These are phyloP conservation scores for Metroxylon sagu DNA, from an alignment of 176 grass and related monocot species.

Conservation along the genomic window DNA sequence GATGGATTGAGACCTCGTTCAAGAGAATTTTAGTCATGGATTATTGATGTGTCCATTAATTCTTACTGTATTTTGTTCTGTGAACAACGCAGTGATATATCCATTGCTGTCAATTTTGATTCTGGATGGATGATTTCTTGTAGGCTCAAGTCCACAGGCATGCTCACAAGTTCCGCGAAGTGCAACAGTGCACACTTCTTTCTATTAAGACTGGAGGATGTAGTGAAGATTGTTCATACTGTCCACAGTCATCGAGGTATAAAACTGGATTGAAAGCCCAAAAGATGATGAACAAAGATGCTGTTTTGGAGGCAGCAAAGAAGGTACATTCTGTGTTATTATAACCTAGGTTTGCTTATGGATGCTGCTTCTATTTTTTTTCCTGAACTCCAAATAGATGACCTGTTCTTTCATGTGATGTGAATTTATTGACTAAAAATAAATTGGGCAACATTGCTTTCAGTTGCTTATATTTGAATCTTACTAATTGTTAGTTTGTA, in stretches of 20 bases:
- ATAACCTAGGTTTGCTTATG: background rate
- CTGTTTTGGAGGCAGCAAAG: constrained; percentile 73
- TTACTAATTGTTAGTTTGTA: too few species aligned
- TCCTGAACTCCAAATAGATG: too few species aligned
- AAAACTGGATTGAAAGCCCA: constrained; percentile 85
- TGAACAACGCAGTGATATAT: too few species aligned
- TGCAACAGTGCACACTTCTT: constrained; percentile 95
- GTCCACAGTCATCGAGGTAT: constrained; percentile 89
- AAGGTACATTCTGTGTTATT: constrained; percentile 40
- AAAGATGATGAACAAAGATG: constrained; percentile 89
- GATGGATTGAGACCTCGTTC: too few species aligned
- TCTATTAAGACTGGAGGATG: constrained; percentile 99
- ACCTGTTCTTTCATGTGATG: too few species aligned
- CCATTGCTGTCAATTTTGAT: too few species aligned
- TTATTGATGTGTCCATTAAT: too few species aligned
- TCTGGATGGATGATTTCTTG: constrained; percentile 9
- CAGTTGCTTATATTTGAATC: too few species aligned
- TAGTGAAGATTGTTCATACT: constrained; percentile 93
- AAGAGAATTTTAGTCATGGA: too few species aligned
- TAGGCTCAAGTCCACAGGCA: constrained; percentile 89
- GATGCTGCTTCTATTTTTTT: background rate
- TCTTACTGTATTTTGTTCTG: too few species aligned
- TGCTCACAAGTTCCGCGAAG: constrained; percentile 88
- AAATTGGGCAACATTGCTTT: too few species aligned
- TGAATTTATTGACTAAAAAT: too few species aligned